These are phyloP conservation scores for Pulveroboletus sp. DNA, from an alignment of 768 basidiomycete species.

Conservation along the genomic window DNA sequence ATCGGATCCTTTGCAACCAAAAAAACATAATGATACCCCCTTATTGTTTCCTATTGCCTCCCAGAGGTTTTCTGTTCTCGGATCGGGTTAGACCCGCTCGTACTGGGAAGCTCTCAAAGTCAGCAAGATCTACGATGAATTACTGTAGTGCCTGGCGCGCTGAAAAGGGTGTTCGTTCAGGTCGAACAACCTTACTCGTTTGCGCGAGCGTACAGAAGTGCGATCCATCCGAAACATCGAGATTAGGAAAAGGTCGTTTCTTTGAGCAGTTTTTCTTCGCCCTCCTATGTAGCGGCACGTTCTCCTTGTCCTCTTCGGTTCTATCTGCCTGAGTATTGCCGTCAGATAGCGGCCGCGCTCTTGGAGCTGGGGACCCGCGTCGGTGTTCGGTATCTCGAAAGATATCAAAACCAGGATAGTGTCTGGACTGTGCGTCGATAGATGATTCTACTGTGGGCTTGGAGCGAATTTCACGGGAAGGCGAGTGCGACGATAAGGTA, in stretches of 20 bases:
- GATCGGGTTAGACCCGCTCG: neutral
- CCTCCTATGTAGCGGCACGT: slow-evolving; percentile 46
- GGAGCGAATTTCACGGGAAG: slow-evolving; percentile 19
- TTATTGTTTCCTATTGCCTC: neutral
- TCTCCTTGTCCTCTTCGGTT: slow-evolving; percentile 54
- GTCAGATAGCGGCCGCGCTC: slow-evolving; percentile 2
- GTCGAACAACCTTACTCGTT: slow-evolving; percentile 7
- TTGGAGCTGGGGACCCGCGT: slow-evolving; percentile 1
- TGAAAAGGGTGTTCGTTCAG: slow-evolving; percentile 15
- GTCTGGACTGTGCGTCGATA: slow-evolving; percentile 51
- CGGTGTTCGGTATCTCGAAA: slow-evolving; percentile 41
- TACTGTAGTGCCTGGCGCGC: slow-evolving; percentile 19
- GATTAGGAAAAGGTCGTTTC: slow-evolving; percentile 14
- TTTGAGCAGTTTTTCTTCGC: slow-evolving; percentile 37
- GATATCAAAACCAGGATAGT: slow-evolving; percentile 66
- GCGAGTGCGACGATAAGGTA: slow-evolving; percentile 15
- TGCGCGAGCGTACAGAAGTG: slow-evolving; percentile 3
- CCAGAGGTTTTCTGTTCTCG: neutral
- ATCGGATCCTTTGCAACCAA: neutral
- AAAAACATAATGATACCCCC: neutral
- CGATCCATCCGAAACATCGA: slow-evolving; percentile 3
- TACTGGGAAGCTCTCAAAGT: neutral
- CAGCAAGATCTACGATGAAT: neutral
- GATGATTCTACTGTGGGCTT: slow-evolving; percentile 37
- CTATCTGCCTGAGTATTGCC: slow-evolving; percentile 5